Base-by-base conservation (phyloP, 768 basidiomycete species). In the Tubosaeta sp. region DNA sequence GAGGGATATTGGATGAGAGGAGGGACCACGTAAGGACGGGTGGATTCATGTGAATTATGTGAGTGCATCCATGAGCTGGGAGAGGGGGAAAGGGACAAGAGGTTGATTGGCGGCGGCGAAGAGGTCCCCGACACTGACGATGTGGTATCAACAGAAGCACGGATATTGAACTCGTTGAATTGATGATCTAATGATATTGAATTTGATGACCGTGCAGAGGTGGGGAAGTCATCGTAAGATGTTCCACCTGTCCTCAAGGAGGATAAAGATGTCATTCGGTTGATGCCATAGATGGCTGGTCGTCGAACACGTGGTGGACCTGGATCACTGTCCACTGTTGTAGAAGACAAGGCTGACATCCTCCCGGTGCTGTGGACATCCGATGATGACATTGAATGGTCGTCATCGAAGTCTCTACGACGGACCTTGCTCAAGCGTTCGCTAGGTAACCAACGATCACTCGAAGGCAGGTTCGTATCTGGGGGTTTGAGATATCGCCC, bases 341-440 rank as follows among this genome's bases (percentile, higher is more conserved):
- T 81, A 62, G 88, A 88, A 17, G 90, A 93, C 60, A 88, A 82
- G 32, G 82, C 80, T 6, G 89, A 91, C 75, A 86, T 79, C 50
- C 82, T 82, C 38, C 84, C 79, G 48, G 83, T 73, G 65, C 84
- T 88, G 58, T 86, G 86, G 29, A 93, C 75, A 59, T 93, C 92
- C 43, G 88, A 91, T 27, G 88, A 91, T 49, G 90, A 91, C 81
- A 91, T 88, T 29, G 92, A 94, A 64, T 88, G 90, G 62, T 92
- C 91, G 64, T 93, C 92, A 70, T 95, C 92, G 59, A 80, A 86
- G 61, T 92, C 89, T 65, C 88, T 74, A 65, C 88, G 80, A 57
- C 91, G 81, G 55, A 83, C 87, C 74, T 94, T 94, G 50, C 79
- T 72, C 64, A 86, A 68, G 25, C 85, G 79, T 64, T 88, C 86